These are phyloP conservation scores for Sedum album DNA, from an alignment of 164 flowering plant species.

Conservation along the genomic window DNA sequence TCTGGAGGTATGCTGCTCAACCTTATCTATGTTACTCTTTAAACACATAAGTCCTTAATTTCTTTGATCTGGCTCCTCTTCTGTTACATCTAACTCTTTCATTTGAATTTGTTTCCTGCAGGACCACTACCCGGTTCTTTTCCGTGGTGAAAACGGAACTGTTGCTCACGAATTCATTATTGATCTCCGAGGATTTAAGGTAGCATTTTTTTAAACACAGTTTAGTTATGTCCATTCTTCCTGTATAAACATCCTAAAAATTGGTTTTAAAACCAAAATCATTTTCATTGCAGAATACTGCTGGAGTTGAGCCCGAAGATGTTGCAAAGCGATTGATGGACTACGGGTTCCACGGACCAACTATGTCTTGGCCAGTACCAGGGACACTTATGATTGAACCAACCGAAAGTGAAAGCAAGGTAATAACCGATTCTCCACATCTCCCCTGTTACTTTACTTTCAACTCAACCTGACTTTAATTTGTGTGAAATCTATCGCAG, in stretches of 20 bases:
- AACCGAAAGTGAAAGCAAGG: conserved; percentile 99
- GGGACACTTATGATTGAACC: conserved; percentile 99
- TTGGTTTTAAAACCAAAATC: not conserved
- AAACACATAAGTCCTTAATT: too few relatives aligned
- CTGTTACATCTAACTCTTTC: not conserved
- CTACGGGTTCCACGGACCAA: too few relatives aligned
- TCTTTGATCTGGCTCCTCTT: too few relatives aligned
- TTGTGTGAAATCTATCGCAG: conserved; percentile 25
- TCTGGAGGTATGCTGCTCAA: too few relatives aligned
- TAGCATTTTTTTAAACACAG: conserved; percentile 14
- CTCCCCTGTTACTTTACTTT: not conserved
- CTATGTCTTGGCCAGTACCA: conserved; percentile 99
- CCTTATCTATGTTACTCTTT: too few relatives aligned
- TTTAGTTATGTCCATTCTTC: not conserved
- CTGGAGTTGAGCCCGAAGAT: too few relatives aligned
- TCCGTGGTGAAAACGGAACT: too few relatives aligned
- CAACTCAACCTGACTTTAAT: not conserved
- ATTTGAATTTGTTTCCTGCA: conserved; percentile 18
- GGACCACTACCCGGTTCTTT: conserved; percentile 83
- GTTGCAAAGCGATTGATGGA: too few relatives aligned
- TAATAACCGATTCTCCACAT: conserved; percentile 10
- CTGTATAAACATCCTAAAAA: not conserved
- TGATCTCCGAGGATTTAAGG: conserved; percentile 95
- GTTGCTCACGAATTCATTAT: too few relatives aligned
- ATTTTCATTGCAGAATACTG: too few relatives aligned